Percentiles rank a stretch among this genome's conserved stretches.
These are phyloP conservation scores for Aspergillus sp. DNA, from an alignment of 2,329 filamentous ascomycete species.

Conservation along the genomic window DNA sequence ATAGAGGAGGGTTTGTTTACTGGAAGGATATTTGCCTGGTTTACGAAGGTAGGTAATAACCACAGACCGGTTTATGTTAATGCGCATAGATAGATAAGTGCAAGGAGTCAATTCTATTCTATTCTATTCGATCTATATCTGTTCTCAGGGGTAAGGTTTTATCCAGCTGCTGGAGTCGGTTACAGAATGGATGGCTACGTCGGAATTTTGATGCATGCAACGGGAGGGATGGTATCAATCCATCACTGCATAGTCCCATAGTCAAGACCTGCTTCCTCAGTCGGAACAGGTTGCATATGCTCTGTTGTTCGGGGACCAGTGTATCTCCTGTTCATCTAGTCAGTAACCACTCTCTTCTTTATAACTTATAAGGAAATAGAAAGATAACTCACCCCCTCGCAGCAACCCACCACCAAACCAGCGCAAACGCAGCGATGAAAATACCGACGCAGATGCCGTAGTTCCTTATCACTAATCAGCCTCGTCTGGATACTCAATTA, in stretches of 20 bases:
- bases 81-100: too few species aligned
- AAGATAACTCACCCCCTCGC: conserved; percentile 39
- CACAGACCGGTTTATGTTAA: too few species aligned
- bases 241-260: conserved; percentile 19
- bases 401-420: conserved; percentile 51
- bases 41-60: too few species aligned
- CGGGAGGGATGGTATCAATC: too few species aligned
- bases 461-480: conserved; percentile 39
- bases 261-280: conserved; percentile 30
- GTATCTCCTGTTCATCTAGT: conserved; percentile 50
- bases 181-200: not conserved
- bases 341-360: not conserved
- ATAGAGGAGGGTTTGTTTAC: too few species aligned
- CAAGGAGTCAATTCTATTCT: too few species aligned
- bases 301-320: conserved; percentile 61
- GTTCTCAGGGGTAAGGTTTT: too few species aligned
- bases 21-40: too few species aligned
- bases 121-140: not conserved
- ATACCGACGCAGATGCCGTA: conserved; percentile 51
- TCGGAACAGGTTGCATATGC: conserved; percentile 39
- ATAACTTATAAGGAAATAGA: not conserved
- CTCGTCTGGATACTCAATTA: too few species aligned
- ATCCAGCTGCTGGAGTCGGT: too few species aligned
- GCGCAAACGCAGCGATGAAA: conserved; percentile 52
- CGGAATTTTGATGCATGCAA: too few species aligned